Evolutionary conservation across 139 green algal genomes (phyloP), one percentile per base, ranked within the genome.

Genomic region (Picochlorum sp.): DNA sequence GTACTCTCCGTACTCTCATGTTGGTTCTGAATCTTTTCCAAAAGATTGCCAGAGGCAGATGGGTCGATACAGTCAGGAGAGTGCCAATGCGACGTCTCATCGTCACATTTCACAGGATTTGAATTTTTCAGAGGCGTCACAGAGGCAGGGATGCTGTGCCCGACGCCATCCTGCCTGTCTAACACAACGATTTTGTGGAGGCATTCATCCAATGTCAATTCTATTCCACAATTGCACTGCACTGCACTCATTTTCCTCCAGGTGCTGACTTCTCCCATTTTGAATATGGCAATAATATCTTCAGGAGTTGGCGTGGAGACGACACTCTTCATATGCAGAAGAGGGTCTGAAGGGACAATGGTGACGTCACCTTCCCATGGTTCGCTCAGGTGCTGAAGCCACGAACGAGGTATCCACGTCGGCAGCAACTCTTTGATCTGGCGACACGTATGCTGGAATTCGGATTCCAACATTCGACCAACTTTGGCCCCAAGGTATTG

Each of bases 291-390:
- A 31, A 60, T 14, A 67, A 49, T 54, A 71, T 67, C 72, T 79
- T 76, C 15, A 15, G 9, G 47, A 15, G 31, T 23, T 30, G 52
- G 13, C 8, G 60, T 90, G 52, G 84, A 75, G 52, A 96, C 76
- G 34, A 80, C 77, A 69, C 90, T 90, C 49, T 74, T 65, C 7
- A 95, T 28, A 63, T 87, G 77, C 66, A 76, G 81, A 59, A 85
- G 61, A 10, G 67, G 73, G 59, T 79, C 72, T 11, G 86, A 86
- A 71, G 92, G 78, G 47, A 88, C 85, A 58, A 97, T 87, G 47
- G 89, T 97, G 21, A 97, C 78, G 67, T 97, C 90, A 14, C 90
- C 90, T 76, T 96, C 88, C 90, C 90, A 97, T 9, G 82, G 77
- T 83, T 95, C 86, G 30, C 80, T 88, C 69, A 94, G 85, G 8